Base-by-base conservation (phyloP, 2,329 filamentous ascomycete species). In the Diaporthe sp. region DNA sequence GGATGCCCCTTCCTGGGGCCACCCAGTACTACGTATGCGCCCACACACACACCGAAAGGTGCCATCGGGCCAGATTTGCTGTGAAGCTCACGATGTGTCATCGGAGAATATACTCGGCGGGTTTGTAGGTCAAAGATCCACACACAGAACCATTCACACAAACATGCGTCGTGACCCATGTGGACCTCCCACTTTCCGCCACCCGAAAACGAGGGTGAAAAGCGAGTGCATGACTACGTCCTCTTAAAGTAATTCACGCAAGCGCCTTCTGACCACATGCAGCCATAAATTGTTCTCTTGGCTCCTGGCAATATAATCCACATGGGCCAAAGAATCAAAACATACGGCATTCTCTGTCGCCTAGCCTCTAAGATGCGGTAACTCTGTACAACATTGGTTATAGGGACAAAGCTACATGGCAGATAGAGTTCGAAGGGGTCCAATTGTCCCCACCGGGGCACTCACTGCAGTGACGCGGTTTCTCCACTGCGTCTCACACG, bases 61-160 rank as follows among this genome's bases (percentile, higher is more conserved):
- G 60, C 5, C 42, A 65, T 47, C 25, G 4, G 39, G n/a, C 39
- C n/a, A 47, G 25, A 28, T 31, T 15, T 31, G 17, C 39, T 47
- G 25, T 65, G 37, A 65, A 13, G 39, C 39, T 22, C 9, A 8
- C 25, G 60, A 65, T 65, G 60, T 65, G 60, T 65, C 60, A 65
- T 65, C 60, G 60, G 60, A 47, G n/a, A 47, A 31, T 65, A 65
- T 65, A 12, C 25, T 65, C 60, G 60, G 60, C 60, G 60, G 17
- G 25, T 65, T 63, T 47, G 8, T 31, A 13, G 20, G 60, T 34
- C 39, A 5, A 17, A 47, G 39, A 31, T 65, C 60, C 60, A 65
- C 60, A 47, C n/a, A 22, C 60, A 22, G 15, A 20, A 47, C 39
- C 39, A 65, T 47, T 39, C 42, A 20, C 12, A 47, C 37, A 28